A percentile compares a stretch with the other conserved stretches of the same genome.
phyloP scores from a whole-genome alignment of 139 green algal genomes.

The Chlorella sp. region DNA sequence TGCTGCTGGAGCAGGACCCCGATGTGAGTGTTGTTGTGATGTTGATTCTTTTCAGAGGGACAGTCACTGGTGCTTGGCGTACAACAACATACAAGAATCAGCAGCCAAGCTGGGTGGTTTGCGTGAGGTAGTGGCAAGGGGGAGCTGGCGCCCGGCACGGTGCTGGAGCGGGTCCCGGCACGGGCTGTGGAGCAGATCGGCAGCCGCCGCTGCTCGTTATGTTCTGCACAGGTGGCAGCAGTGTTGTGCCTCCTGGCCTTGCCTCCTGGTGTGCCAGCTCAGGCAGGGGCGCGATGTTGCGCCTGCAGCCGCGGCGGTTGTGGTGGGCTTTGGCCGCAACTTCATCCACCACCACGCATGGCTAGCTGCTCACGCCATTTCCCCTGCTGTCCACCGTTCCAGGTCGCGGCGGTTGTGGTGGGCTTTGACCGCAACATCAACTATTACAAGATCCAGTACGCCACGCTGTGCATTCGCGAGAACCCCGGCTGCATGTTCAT shows the following conservation, averaged over 20 bases:
- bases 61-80: too few species aligned
- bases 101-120: too few species aligned
- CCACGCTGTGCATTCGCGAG: constrained; percentile 97
- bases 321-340: background rate
- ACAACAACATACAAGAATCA: too few species aligned
- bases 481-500: constrained; percentile 99
- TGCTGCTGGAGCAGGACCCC: constrained; percentile 89
- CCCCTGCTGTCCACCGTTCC: background rate
- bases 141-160: too few species aligned
- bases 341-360: background rate
- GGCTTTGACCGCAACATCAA: constrained; percentile 99
- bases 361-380: background rate
- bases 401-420: constrained; percentile 96
- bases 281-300: background rate
- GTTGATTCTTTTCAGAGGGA: too few species aligned
- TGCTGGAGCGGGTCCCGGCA: too few species aligned
- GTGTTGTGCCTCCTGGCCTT: too few species aligned
- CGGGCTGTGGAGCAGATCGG: too few species aligned
- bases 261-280: too few species aligned
- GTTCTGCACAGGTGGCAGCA: too few species aligned
- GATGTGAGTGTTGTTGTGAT: constrained; percentile 68
- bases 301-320: background rate
- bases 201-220: too few species aligned
- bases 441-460: constrained; percentile 97
- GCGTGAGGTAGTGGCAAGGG: too few species aligned